Percentiles rank a stretch among this genome's conserved stretches.
These are phyloP conservation scores for Datura wrightii DNA, from an alignment of 257 asterid species.

Conservation along the genomic window DNA sequence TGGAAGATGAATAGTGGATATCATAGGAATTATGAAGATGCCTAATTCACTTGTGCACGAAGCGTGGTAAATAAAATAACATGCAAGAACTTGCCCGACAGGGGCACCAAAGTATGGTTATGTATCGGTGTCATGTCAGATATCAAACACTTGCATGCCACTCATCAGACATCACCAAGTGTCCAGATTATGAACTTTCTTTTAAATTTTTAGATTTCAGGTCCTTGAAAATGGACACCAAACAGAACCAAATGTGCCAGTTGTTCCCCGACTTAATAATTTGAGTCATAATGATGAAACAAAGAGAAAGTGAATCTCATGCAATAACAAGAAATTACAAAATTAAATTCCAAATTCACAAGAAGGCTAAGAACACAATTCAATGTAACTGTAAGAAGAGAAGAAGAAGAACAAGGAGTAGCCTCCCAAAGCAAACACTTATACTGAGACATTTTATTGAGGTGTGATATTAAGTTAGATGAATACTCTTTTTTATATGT, in stretches of 20 bases:
- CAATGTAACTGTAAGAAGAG: not conserved
- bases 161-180: not conserved
- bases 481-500: not conserved
- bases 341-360: not conserved
- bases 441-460: not conserved
- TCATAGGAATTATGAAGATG: not conserved
- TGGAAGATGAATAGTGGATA: not conserved
- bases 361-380: not conserved
- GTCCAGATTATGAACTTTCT: not conserved
- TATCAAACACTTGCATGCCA: not conserved
- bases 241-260: not conserved
- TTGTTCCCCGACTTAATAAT: not conserved
- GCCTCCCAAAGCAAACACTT: not conserved
- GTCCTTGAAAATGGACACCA: constrained; percentile 14
- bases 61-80: not conserved
- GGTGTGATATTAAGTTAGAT: not conserved
- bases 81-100: not conserved
- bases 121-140: not conserved
- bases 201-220: not conserved
- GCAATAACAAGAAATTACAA: constrained; percentile 6
- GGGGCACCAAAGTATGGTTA: not conserved
- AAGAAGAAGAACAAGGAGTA: not conserved
- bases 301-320: not conserved
- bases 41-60: not conserved
- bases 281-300: constrained; percentile 13